Evolutionary conservation across 176 grass and related monocot species (phyloP).

Genomic region (Hsuehochloa calcarea): DNA sequence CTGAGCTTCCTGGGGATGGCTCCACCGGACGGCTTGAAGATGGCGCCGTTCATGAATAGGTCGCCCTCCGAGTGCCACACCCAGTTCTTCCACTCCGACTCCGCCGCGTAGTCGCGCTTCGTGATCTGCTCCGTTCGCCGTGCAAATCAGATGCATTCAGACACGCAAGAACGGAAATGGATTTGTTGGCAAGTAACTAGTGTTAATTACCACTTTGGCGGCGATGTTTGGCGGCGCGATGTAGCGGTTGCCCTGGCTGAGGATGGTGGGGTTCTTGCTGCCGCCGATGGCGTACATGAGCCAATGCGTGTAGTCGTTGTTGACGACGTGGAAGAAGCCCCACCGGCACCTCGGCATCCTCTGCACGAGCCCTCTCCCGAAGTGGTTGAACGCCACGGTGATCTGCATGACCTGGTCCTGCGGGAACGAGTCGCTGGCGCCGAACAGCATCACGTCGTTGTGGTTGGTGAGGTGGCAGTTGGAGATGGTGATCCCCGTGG

Average conservation of each 20-base stretch:
- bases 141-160: too few species aligned
- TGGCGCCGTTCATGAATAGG: conserved; percentile 57
- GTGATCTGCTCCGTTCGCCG: conserved; percentile 41
- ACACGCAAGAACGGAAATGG: neutral
- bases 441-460: conserved; percentile 89
- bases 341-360: conserved; percentile 80
- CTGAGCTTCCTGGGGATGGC: neutral
- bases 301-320: conserved; percentile 94
- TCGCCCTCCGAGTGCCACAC: conserved; percentile 64
- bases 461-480: conserved; percentile 73
- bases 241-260: conserved; percentile 88
- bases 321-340: conserved; percentile 91
- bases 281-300: conserved; percentile 88
- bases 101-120: conserved; percentile 55
- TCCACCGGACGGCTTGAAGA: conserved; percentile 44
- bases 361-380: conserved; percentile 79
- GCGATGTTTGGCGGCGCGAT: conserved; percentile 61
- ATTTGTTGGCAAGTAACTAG: neutral
- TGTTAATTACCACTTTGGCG: conserved; percentile 52
- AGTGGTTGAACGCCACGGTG: conserved; percentile 83
- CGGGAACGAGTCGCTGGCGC: conserved; percentile 44
- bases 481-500: conserved; percentile 75
- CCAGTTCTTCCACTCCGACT: conserved; percentile 65
- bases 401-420: conserved; percentile 67
- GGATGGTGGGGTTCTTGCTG: conserved; percentile 74